A percentile compares a stretch with the other conserved stretches of the same genome.
phyloP scores from a whole-genome alignment of 495 filamentous ascomycete species.

The Penicillium daleae region DNA sequence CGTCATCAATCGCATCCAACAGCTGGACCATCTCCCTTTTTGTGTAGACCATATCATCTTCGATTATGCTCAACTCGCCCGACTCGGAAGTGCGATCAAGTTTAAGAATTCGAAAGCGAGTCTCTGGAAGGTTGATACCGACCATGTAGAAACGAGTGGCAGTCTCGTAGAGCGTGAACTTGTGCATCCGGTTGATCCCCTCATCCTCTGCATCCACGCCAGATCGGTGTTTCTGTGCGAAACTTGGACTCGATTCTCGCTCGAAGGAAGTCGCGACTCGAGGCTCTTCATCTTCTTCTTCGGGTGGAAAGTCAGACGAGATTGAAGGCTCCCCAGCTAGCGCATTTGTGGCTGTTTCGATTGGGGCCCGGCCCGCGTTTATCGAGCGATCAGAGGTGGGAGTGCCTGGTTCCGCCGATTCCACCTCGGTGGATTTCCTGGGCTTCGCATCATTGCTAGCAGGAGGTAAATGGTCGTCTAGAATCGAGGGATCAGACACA shows the following conservation, averaged over 20 bases:
- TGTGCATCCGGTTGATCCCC: slow-evolving; percentile 85
- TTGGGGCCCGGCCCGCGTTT: slow-evolving; percentile 9
- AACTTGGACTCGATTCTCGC: slow-evolving; percentile 42
- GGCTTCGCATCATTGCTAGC: slow-evolving; percentile 18
- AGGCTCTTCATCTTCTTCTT: slow-evolving; percentile 49
- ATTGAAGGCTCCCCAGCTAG: slow-evolving; percentile 23
- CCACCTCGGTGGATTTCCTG: slow-evolving; percentile 17
- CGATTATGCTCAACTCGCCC: slow-evolving; percentile 78
- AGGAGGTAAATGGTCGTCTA: slow-evolving; percentile 23
- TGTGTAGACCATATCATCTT: slow-evolving; percentile 93
- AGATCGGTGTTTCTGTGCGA: slow-evolving; percentile 49
- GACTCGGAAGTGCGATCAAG: slow-evolving; percentile 88
- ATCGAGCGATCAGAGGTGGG: slow-evolving; percentile 24
- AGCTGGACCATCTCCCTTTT: slow-evolving; percentile 92
- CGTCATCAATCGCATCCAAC: slow-evolving; percentile 92
- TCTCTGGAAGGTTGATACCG: slow-evolving; percentile 86
- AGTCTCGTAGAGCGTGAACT: slow-evolving; percentile 94
- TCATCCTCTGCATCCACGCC: slow-evolving; percentile 66
- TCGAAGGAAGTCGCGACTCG: slow-evolving; percentile 48
- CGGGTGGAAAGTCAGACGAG: slow-evolving; percentile 27
- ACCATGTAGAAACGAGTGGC: slow-evolving; percentile 91
- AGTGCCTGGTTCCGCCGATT: slow-evolving; percentile 16
- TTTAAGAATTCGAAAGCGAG: slow-evolving; percentile 86
- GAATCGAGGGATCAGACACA: slow-evolving; percentile 20
- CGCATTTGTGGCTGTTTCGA: slow-evolving; percentile 17